phyloP scores from a whole-genome alignment of 2,329 filamentous ascomycete species.

The Aspergillus oerlinghausenensis region DNA sequence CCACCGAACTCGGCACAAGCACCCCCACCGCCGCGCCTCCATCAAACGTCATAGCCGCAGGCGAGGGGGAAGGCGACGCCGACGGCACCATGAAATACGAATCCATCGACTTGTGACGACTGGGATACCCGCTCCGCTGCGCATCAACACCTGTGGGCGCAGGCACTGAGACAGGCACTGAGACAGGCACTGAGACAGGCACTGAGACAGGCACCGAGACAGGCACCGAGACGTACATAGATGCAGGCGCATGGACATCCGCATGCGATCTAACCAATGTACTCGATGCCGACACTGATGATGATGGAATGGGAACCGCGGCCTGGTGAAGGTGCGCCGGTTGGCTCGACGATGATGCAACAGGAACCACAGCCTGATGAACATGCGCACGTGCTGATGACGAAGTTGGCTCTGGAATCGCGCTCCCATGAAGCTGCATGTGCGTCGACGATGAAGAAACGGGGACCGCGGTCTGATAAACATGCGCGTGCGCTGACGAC shows the following conservation, averaged over 20 bases:
- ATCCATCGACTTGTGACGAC: not conserved
- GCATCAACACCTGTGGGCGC: not conserved
- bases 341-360: not conserved
- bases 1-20: not conserved
- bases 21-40: not conserved
- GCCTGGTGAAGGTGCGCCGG: not conserved
- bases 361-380: too few relatives aligned
- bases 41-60: not conserved
- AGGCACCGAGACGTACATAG: not conserved
- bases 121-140: not conserved
- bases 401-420: too few relatives aligned
- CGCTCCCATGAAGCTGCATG: too few relatives aligned
- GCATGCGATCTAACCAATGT: too few relatives aligned
- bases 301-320: not conserved
- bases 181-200: not conserved
- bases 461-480: too few relatives aligned
- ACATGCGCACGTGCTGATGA: too few relatives aligned
- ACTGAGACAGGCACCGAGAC: not conserved
- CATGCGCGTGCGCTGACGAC: not conserved
- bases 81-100: not conserved
- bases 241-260: not conserved
- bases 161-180: not conserved
- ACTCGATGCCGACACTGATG: not conserved
- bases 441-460: too few relatives aligned
- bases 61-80: not conserved